A percentile compares a stretch with the other conserved stretches of the same genome.
These are phyloP conservation scores for Populus nigra DNA, from an alignment of 345 rosid species.

Conservation along the genomic window DNA sequence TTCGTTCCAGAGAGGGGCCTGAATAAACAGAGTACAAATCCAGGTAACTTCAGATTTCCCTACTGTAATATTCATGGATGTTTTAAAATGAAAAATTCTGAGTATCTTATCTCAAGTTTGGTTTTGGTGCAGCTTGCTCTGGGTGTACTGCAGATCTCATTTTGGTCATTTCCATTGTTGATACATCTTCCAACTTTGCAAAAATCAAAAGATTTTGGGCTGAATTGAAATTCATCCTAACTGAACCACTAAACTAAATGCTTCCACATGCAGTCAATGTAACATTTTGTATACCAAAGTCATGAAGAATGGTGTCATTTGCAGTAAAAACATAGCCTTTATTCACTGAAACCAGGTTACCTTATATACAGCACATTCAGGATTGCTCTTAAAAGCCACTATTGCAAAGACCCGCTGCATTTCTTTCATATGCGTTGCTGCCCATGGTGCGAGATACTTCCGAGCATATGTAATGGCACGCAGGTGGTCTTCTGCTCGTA, in stretches of 20 bases:
- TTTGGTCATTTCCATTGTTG: not conserved
- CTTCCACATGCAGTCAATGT: not conserved
- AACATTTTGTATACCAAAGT: not conserved
- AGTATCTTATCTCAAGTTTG: not conserved
- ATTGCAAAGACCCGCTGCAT: conserved; percentile 75
- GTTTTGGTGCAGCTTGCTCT: not conserved
- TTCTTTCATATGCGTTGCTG: conserved; percentile 79
- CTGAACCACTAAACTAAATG: not conserved
- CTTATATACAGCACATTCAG: conserved; percentile 80
- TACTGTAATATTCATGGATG: not conserved
- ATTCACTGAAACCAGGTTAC: conserved; percentile 30
- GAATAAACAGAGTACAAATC: not conserved
- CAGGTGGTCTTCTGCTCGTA: conserved; percentile 65
- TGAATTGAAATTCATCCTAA: not conserved
- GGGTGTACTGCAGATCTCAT: not conserved
- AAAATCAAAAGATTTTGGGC: not conserved
- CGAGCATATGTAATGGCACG: conserved; percentile 77
- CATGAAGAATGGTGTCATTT: not conserved
- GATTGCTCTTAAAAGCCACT: conserved; percentile 78
- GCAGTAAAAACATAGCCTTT: not conserved
- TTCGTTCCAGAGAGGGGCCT: not conserved
- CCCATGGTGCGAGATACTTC: conserved; percentile 88
- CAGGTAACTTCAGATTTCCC: not conserved
- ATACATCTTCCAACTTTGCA: not conserved
- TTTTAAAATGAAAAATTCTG: not conserved